Base-by-base conservation (phyloP, 2,329 filamentous ascomycete species). In the Sporothrix luriei region DNA sequence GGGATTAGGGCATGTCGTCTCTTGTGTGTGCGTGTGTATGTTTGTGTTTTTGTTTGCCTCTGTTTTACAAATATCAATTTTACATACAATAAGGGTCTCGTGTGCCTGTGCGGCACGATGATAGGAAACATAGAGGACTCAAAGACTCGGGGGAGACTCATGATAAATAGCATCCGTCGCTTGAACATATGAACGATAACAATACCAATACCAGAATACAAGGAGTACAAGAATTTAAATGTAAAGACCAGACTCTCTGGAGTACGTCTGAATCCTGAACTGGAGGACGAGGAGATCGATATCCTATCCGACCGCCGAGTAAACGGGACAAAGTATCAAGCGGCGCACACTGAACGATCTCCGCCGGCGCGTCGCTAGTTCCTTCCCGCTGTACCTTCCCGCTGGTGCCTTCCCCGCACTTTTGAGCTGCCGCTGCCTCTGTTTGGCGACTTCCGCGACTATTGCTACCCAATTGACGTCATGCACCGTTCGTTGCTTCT, bases 181-280 rank as follows among this genome's bases (percentile, higher is more conserved):
- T 52, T 65, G 46, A 65, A 51, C 62, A 65, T n/a, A 65, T 51
- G 62, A 40, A 51, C n/a, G 38, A 51, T 21, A 65, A 26, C 61
- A 65, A 49, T 38, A 21, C 24, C 54, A 62, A 46, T 62, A 24
- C n/a, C 40, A 38, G 33, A 33, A 33, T 33, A 33, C 33, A 7
- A 33, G 4, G 5, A 33, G n/a, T 33, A 33, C 33, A 5, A 33
- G n/a, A 7, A 33, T 33, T 33, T 33, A 6, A 7, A 29, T 29
- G n/a, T 29, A 29, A 29, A 29, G 5, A 29, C 29, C 29, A 29
- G 29, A 29, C 29, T 29, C 29, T 29, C 5, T 29, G 29, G 29
- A 29, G 5, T 5, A 7, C 33, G 33, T 33, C 33, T 33, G 9
- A 33, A 33, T 33, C 7, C 33, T 7, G 7, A 33, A 33, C 33